Conservation (phyloP, 345 rosid genomes). For the Salix purpurea region DNA sequence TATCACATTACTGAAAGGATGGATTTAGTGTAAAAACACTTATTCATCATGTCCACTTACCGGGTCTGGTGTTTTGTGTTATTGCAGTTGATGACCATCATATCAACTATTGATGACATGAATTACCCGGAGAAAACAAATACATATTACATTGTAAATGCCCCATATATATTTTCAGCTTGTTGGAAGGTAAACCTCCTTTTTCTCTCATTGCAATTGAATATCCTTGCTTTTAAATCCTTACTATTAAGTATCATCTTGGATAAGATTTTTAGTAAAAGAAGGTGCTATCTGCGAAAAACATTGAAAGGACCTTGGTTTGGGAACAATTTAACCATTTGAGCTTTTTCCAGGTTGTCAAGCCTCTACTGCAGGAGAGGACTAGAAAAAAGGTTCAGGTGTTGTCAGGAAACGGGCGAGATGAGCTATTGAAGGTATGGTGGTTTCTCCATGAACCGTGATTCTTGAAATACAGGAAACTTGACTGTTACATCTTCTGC, state of each 20-base stretch:
- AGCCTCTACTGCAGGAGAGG: conserved; percentile 92
- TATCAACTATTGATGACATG: conserved; percentile 82
- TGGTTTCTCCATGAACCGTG: background rate
- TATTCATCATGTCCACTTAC: background rate
- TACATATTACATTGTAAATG: conserved; percentile 82
- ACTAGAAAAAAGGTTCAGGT: conserved; percentile 79
- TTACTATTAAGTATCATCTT: background rate
- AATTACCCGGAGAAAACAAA: conserved; percentile 96
- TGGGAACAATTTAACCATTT: background rate
- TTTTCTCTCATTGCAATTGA: background rate
- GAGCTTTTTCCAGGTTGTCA: conserved; percentile 61
- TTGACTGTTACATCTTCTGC: background rate
- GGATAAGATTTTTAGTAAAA: background rate
- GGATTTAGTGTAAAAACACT: background rate
- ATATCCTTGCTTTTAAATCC: background rate
- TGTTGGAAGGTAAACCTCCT: conserved; percentile 69
- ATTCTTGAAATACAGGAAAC: background rate
- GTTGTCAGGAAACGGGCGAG: conserved; percentile 67
- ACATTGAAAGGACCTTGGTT: background rate
- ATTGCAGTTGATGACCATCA: conserved; percentile 78
- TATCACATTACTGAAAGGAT: background rate
- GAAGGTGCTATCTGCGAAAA: background rate
- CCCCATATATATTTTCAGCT: conserved; percentile 85
- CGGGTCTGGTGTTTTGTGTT: background rate
- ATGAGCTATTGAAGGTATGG: conserved; percentile 75